Conservation (phyloP, 768 basidiomycete genomes). For the Suillus brevipes region DNA sequence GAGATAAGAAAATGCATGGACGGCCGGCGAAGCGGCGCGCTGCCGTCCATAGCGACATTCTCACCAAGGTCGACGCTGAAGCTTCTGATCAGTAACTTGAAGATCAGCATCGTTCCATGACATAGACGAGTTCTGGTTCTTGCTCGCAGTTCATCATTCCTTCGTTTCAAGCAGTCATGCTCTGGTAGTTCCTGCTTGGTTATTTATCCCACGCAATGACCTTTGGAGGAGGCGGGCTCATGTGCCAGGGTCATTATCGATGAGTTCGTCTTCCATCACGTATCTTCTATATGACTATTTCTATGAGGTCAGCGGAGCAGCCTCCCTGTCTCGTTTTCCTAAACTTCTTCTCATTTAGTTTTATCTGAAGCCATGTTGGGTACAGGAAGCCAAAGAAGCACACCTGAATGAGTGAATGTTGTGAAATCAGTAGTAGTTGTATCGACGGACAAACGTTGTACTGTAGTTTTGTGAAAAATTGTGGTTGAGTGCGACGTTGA, state of each 20-base stretch:
- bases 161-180: not conserved
- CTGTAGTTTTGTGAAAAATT: slow-evolving; percentile 24
- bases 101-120: not conserved
- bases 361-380: not conserved
- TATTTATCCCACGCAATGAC: not conserved
- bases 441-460: slow-evolving; percentile 10
- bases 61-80: not conserved
- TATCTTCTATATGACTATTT: not conserved
- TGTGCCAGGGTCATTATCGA: not conserved
- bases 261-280: not conserved
- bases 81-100: not conserved
- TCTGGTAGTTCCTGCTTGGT: not conserved
- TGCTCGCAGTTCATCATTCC: not conserved
- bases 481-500: slow-evolving; percentile 19
- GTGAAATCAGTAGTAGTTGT: slow-evolving; percentile 19
- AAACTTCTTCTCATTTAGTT: not conserved
- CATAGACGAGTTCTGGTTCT: not conserved
- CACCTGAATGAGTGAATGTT: slow-evolving; percentile 5
- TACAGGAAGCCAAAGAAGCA: slow-evolving; percentile 1
- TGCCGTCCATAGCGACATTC: not conserved
- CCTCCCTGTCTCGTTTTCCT: not conserved
- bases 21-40: not conserved
- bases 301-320: not conserved
- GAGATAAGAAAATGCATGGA: slow-evolving; percentile 14
- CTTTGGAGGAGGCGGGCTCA: not conserved